Percentiles rank a stretch among this genome's conserved stretches.
Conservation (phyloP, 23 red algal species). For the Agarophyton chilense region DNA sequence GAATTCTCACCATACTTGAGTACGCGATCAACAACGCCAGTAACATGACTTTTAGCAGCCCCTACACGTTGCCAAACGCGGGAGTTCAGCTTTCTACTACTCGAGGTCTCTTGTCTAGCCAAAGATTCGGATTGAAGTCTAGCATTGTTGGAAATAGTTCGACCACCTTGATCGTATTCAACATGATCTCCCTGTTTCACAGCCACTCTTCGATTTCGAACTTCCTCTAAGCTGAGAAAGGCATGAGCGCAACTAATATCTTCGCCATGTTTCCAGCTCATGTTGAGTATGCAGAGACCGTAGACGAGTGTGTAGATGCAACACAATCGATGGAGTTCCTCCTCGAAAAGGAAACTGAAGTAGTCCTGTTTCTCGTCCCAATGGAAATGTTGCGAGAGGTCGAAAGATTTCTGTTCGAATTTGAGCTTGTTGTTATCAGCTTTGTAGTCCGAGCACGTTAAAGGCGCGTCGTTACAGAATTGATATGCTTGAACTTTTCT, state of each 20-base stretch:
- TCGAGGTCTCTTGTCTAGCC: no score
- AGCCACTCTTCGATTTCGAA: background rate
- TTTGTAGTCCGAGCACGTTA: no score
- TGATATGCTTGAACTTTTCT: no score
- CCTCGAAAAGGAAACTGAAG: no score
- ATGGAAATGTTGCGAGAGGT: no score
- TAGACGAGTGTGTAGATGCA: no score
- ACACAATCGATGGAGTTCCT: no score
- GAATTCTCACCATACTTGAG: background rate
- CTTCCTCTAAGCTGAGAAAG: background rate
- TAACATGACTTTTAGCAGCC: background rate
- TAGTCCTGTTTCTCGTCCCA: no score
- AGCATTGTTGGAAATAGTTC: background rate
- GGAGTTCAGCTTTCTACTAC: background rate
- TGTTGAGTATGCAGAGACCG: no score
- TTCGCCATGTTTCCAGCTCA: background rate
- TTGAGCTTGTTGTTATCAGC: no score
- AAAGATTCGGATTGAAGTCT: background rate
- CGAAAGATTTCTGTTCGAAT: no score
- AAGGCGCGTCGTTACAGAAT: no score
- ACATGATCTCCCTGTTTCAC: background rate
- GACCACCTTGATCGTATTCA: background rate
- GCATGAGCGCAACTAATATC: background rate
- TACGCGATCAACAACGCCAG: background rate
- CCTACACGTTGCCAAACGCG: background rate